phyloP scores from a whole-genome alignment of 1,284 basidiomycete genomes.

The Phylloboletellus chloephorus region DNA sequence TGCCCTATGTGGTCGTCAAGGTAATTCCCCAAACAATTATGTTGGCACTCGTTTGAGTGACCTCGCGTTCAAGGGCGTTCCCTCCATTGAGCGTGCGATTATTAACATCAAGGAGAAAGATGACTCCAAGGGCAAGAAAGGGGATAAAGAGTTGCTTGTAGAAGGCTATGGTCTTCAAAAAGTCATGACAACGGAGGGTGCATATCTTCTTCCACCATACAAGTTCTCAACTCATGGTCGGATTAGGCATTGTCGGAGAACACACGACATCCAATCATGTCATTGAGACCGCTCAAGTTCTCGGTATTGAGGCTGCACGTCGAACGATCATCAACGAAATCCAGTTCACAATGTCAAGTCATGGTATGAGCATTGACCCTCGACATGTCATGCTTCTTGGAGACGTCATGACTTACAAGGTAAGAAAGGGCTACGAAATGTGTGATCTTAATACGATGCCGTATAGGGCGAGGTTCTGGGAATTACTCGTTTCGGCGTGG shows the following conservation, averaged over 20 bases:
- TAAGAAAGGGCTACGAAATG: conserved; percentile 23
- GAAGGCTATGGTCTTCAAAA: conserved; percentile 97
- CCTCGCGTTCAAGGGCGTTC: conserved; percentile 57
- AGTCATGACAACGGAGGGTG: conserved; percentile 97
- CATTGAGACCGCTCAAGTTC: conserved; percentile 90
- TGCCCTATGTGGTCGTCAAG: conserved; percentile 87
- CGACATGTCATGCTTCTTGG: conserved; percentile 98
- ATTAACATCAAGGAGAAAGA: conserved; percentile 89
- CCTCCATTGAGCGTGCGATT: conserved; percentile 82
- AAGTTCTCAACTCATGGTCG: not conserved
- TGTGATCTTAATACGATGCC: not conserved
- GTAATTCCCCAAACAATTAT: conserved; percentile 33
- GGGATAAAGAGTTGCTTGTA: conserved; percentile 83
- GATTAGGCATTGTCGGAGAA: conserved; percentile 82
- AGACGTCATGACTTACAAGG: conserved; percentile 99
- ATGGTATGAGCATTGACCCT: conserved; percentile 98
- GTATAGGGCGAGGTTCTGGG: conserved; percentile 91
- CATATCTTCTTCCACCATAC: conserved; percentile 13
- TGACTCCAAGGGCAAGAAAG: conserved; percentile 69
- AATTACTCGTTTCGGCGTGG: conserved; percentile 99
- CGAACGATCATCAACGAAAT: conserved; percentile 96
- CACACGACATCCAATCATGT: conserved; percentile 96
- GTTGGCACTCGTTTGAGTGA: not conserved
- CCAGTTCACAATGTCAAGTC: conserved; percentile 94
- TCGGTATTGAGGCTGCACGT: conserved; percentile 97